These are phyloP conservation scores for Clarireedia paspali DNA, from an alignment of 2,329 filamentous ascomycete genomes.

Conservation along the genomic window DNA sequence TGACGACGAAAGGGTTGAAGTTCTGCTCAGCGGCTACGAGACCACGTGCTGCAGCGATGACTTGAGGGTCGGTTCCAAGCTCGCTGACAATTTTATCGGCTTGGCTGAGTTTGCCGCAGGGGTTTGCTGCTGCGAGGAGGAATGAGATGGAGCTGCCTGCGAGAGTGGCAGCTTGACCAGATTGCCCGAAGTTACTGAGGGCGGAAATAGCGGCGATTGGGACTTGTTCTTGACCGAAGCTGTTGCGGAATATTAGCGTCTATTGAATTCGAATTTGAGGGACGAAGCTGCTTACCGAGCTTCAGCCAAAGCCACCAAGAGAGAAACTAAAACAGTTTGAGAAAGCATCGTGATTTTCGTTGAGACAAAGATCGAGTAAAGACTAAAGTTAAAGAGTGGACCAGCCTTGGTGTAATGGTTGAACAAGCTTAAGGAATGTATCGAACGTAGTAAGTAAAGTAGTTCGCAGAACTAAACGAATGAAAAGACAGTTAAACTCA, in stretches of 20 bases:
- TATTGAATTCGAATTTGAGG: neutral
- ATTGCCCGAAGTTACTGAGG: slow-evolving; percentile 45
- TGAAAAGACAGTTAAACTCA: slow-evolving; percentile 13
- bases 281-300: slow-evolving; percentile 21
- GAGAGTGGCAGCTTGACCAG: slow-evolving; percentile 56
- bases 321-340: slow-evolving; percentile 18
- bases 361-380: neutral
- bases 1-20: slow-evolving; percentile 59
- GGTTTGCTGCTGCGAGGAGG: slow-evolving; percentile 56
- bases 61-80: slow-evolving; percentile 51
- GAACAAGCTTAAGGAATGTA: slow-evolving; percentile 22
- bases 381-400: slow-evolving; percentile 16
- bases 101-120: slow-evolving; percentile 57
- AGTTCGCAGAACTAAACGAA: slow-evolving; percentile 29
- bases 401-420: slow-evolving; percentile 20
- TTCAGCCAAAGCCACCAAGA: slow-evolving; percentile 23
- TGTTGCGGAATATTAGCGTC: slow-evolving; percentile 8
- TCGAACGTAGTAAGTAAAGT: slow-evolving; percentile 1
- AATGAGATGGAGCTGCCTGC: slow-evolving; percentile 53
- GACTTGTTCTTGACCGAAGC: slow-evolving; percentile 56
- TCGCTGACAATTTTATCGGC: slow-evolving; percentile 56
- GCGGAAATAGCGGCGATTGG: slow-evolving; percentile 46
- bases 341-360: slow-evolving; percentile 20
- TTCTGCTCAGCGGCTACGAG: slow-evolving; percentile 64
- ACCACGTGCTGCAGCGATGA: slow-evolving; percentile 52